A percentile compares a stretch with the other conserved stretches of the same genome.
Evolutionary conservation across 73 alveolate species (phyloP).

Genomic region (Symbiodinium natans): DNA sequence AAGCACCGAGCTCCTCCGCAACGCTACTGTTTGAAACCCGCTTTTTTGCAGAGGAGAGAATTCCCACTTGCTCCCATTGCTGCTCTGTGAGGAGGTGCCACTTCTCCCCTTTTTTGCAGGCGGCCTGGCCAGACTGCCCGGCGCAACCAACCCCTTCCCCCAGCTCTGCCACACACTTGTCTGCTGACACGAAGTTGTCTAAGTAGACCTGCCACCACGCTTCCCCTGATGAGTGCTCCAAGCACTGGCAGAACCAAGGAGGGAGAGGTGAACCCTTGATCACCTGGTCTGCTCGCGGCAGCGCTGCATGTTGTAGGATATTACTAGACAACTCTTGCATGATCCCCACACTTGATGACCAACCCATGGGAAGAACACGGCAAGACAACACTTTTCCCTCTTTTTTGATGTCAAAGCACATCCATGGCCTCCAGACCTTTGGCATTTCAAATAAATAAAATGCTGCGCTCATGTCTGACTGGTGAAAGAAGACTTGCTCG

Average conservation of each 20-base stretch:
- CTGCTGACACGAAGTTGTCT: neutral
- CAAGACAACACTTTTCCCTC: neutral
- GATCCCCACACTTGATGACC: neutral
- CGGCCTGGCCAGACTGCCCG: neutral
- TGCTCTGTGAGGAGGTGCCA: neutral
- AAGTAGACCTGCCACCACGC: neutral
- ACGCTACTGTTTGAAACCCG: neutral
- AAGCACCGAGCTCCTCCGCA: conserved; percentile 18
- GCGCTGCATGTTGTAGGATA: too few relatives aligned
- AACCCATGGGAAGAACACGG: neutral
- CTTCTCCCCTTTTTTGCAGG: neutral
- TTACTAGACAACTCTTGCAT: neutral
- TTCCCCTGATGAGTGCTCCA: too few relatives aligned
- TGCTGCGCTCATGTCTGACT: conserved; percentile 28
- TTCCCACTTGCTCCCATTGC: neutral
- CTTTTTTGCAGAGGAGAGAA: neutral
- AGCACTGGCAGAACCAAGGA: too few relatives aligned
- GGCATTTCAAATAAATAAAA: conserved; percentile 11
- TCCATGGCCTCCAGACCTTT: neutral
- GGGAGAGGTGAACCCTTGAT: too few relatives aligned
- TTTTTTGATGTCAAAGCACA: neutral
- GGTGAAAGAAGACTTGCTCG: neutral
- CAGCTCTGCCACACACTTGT: neutral
- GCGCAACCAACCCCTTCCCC: neutral
- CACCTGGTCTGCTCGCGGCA: too few relatives aligned